Conservation (phyloP, 169 alveolate genomes). For the Amoebophrya sp. region DNA sequence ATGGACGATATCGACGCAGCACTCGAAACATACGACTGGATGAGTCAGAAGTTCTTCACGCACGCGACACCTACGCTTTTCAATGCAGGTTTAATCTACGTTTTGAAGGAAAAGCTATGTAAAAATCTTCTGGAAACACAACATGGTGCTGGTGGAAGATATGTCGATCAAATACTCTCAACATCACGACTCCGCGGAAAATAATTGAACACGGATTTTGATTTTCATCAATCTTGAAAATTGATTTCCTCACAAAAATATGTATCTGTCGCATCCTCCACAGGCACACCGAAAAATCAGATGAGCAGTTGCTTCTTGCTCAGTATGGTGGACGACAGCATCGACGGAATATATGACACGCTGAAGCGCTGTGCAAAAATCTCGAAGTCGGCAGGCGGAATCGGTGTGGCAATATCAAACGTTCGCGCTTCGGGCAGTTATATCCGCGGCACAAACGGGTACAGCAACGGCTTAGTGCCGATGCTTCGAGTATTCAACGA, state of each 20-base stretch:
- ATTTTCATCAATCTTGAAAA: too few relatives aligned
- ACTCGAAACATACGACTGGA: constrained; percentile 73
- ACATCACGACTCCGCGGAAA: constrained; percentile 73
- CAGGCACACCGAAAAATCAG: constrained; percentile 82
- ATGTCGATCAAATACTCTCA: constrained; percentile 62
- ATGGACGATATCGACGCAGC: constrained; percentile 86
- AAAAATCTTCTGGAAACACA: too few relatives aligned
- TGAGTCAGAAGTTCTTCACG: constrained; percentile 90
- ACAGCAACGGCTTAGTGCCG: constrained; percentile 95
- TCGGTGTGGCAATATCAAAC: constrained; percentile 89
- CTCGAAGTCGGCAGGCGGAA: constrained; percentile 96
- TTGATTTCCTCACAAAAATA: too few relatives aligned
- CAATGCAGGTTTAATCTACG: constrained; percentile 76
- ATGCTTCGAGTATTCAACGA: constrained; percentile 86
- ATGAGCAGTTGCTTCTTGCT: constrained; percentile 89
- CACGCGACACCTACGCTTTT: constrained; percentile 99
- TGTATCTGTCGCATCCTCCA: too few relatives aligned
- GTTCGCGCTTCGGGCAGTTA: constrained; percentile 91
- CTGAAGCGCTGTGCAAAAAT: constrained; percentile 79
- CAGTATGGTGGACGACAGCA: constrained; percentile 86
- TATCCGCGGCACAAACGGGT: constrained; percentile 96
- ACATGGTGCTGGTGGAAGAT: too few relatives aligned
- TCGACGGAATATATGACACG: constrained; percentile 92
- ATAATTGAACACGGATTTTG: constrained; percentile 88
- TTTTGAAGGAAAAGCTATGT: too few relatives aligned